phyloP scores from a whole-genome alignment of 208 protist genomes.

The Acanthamoeba royreba region DNA sequence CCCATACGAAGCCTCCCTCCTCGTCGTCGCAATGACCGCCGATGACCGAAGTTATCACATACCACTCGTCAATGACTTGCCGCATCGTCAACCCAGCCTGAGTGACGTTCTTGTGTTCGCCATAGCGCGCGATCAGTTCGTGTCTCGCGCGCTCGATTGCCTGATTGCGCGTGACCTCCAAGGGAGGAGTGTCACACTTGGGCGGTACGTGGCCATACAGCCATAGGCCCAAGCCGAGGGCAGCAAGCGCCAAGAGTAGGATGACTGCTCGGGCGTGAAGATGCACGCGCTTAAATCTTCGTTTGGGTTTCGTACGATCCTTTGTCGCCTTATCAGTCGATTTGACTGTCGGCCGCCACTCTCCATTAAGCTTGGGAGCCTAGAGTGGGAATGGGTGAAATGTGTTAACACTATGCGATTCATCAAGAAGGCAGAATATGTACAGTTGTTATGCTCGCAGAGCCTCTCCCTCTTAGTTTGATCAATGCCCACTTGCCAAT shows the following conservation, averaged over 20 bases:
- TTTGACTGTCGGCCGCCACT: neutral
- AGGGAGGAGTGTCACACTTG: too few relatives aligned
- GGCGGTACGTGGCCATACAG: too few relatives aligned
- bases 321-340: neutral
- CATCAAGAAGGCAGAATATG: neutral
- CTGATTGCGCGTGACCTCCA: too few relatives aligned
- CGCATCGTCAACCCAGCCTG: too few relatives aligned
- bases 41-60: neutral
- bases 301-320: too few relatives aligned
- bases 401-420: neutral
- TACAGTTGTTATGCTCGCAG: neutral
- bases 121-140: too few relatives aligned
- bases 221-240: too few relatives aligned
- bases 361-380: neutral
- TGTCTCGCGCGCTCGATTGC: too few relatives aligned
- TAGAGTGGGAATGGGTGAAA: neutral
- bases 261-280: too few relatives aligned
- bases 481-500: neutral
- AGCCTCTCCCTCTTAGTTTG: neutral
- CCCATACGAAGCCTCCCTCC: neutral
- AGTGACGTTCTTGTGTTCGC: too few relatives aligned
- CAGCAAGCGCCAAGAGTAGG: too few relatives aligned
- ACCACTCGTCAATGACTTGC: neutral
- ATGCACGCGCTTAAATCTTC: too few relatives aligned
- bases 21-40: neutral